Conservation (phyloP, 2,329 filamentous ascomycete species). For the Colletotrichum plurivorum region DNA sequence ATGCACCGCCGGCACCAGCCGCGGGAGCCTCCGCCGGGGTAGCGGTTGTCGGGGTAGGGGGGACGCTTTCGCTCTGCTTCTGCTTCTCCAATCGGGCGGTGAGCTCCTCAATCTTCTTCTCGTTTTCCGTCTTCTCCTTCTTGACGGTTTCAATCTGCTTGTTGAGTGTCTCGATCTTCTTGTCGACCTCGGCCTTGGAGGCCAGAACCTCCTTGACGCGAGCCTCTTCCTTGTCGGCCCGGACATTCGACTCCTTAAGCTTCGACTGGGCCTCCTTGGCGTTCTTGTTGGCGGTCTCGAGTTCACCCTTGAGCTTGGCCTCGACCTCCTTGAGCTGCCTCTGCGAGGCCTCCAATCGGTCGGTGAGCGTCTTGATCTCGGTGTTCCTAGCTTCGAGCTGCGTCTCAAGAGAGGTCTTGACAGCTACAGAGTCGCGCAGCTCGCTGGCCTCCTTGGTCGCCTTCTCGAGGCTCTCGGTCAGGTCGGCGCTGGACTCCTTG, state of each 20-base stretch:
- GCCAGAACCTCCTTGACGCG: conserved; percentile 51
- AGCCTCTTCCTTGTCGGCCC: conserved; percentile 48
- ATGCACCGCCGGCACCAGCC: conserved; percentile 41
- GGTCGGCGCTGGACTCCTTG: conserved; percentile 78
- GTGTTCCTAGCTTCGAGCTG: conserved; percentile 63
- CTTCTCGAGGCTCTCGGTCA: conserved; percentile 77
- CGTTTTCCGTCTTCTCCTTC: conserved; percentile 54
- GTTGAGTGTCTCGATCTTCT: conserved; percentile 56
- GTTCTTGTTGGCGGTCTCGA: conserved; percentile 46
- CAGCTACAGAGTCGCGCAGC: conserved; percentile 55
- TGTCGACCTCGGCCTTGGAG: conserved; percentile 58
- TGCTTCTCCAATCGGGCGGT: conserved; percentile 51
- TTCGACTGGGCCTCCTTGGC: conserved; percentile 46
- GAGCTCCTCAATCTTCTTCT: conserved; percentile 58
- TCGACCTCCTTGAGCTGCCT: conserved; percentile 61
- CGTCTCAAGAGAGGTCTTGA: conserved; percentile 62
- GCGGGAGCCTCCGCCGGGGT: conserved; percentile 43
- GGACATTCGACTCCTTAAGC: conserved; percentile 44
- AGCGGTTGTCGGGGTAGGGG: conserved; percentile 38
- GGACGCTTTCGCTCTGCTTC: conserved; percentile 39
- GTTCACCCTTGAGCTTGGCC: conserved; percentile 47
- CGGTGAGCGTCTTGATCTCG: conserved; percentile 65
- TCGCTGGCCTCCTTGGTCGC: conserved; percentile 74
- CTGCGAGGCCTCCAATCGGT: conserved; percentile 61
- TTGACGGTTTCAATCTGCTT: conserved; percentile 59